Evolutionary conservation across 495 filamentous ascomycete genomes (phyloP), one percentile per base, ranked within the genome.

Genomic region (Podospora didyma): DNA sequence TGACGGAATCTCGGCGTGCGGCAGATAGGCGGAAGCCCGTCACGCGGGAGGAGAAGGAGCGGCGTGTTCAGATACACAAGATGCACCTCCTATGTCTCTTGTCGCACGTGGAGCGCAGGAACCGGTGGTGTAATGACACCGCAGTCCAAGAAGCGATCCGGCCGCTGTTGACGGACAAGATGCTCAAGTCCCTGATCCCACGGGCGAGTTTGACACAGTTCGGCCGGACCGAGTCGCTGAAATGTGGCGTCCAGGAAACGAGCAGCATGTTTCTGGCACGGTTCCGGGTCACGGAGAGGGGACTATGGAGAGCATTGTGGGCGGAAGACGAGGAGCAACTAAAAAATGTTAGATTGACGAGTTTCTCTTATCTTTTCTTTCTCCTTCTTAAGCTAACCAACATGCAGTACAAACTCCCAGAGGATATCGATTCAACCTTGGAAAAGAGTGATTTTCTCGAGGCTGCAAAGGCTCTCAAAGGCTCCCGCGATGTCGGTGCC

Each of bases 401-500:
- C 31, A 3, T 31, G 46, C 42, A 83, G 79, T 81, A 78, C 49
- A 66, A 75, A 51, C 71, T 80, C 5, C 80, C 83, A 21, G 71
- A 77, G 11, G 82, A 88, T 61, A 66, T 66, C 12, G 80, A 82
- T 52, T 63, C 73, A 2, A 67, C 69, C 7, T 68, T 84, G 24
- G 86, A 89, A 12, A 84, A 79, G 61, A 63, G 72, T 2, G 90
- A 94, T 54, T 97, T 97, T 59, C 74, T 76, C 17, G 74, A 74
- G 35, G 85, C 89, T 48, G 89, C 90, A 2, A 75, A 74, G 52
- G 75, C 66, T 3, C 68, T 92, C 26, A 64, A 80, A 61, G 93
- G 92, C 5, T 96, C 92, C 42, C 86, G 90, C 46, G 93, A 98
- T 71, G 79, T 94, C 31, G 94, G 92, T 14, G 86, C 90, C 19